Evolutionary conservation across 2,329 filamentous ascomycete genomes (phyloP).

Genomic region (Botrytis fabae): DNA sequence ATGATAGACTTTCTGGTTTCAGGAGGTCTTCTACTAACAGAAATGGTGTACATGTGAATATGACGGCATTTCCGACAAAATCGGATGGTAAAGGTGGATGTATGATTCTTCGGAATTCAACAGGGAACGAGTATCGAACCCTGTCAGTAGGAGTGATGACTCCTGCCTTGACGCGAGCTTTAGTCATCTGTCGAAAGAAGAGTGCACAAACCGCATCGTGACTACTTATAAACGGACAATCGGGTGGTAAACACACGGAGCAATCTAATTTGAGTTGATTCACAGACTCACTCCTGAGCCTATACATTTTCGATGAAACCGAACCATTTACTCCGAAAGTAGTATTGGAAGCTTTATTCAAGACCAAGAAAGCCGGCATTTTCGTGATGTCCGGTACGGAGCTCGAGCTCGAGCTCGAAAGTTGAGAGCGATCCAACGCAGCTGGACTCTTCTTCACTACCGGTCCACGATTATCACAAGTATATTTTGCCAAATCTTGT

Average conservation of each 20-base stretch:
- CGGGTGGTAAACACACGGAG: background rate
- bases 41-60: background rate
- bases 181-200: background rate
- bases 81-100: background rate
- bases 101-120: background rate
- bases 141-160: background rate
- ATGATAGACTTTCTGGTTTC: background rate
- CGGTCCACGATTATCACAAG: background rate
- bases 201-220: background rate
- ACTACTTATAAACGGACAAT: background rate
- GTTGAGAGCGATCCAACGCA: background rate
- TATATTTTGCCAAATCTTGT: background rate
- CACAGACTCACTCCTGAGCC: background rate
- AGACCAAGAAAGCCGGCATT: background rate
- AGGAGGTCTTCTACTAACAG: background rate
- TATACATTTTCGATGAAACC: background rate
- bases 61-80: background rate
- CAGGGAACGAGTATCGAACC: background rate
- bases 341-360: background rate
- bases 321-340: background rate
- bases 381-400: background rate
- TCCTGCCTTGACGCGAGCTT: background rate
- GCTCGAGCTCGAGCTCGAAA: background rate
- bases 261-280: background rate
- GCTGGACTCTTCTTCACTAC: background rate